Conservation (phyloP, 495 filamentous ascomycete species). For the Apodospora peruviana region DNA sequence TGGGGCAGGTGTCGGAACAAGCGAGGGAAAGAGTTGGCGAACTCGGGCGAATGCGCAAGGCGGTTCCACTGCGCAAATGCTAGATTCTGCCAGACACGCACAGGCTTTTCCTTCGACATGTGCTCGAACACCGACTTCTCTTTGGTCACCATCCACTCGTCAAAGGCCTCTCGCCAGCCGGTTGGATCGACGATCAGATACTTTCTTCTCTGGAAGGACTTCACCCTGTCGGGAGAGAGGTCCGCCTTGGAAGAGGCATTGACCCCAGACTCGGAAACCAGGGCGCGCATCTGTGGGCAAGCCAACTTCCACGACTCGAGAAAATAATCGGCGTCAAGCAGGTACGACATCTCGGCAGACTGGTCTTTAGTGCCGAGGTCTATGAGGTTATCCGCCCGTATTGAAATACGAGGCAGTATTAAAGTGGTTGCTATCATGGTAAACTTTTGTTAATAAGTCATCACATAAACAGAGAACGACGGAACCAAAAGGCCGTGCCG, state of each 20-base stretch:
- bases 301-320: neutral
- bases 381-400: neutral
- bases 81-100: neutral
- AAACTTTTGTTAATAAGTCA: too few relatives aligned
- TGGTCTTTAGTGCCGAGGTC: neutral
- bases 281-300: neutral
- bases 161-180: neutral
- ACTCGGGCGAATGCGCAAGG: neutral
- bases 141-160: neutral
- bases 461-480: too few relatives aligned
- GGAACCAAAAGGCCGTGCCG: too few relatives aligned
- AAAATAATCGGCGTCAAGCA: neutral
- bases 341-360: neutral
- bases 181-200: neutral
- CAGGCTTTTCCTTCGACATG: neutral
- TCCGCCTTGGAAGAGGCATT: neutral
- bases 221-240: neutral
- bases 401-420: neutral
- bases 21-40: neutral
- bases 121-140: too few relatives aligned
- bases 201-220: neutral
- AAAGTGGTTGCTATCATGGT: neutral
- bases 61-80: neutral
- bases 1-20: neutral
- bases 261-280: neutral